Percentiles rank a stretch among this genome's conserved stretches.
These are phyloP conservation scores for Neurospora africana DNA, from an alignment of 495 filamentous ascomycete species.

Conservation along the genomic window DNA sequence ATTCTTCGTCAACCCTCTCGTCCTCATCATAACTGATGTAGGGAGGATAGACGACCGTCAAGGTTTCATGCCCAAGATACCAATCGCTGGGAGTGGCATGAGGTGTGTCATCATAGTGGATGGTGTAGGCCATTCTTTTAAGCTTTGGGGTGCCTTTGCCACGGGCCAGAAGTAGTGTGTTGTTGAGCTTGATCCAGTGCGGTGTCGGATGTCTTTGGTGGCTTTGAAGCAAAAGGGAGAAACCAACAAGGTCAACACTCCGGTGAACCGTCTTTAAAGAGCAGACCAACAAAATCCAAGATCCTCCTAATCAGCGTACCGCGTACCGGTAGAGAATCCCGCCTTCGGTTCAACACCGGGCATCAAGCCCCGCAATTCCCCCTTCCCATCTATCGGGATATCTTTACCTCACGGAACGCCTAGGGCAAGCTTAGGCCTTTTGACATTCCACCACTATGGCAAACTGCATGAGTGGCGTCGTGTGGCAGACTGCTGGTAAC, in stretches of 20 bases:
- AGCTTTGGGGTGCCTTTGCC: neutral
- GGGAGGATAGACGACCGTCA: neutral
- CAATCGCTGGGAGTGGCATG: neutral
- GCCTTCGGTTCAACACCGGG: neutral
- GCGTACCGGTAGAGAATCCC: neutral
- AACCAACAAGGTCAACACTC: neutral
- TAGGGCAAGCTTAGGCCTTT: neutral
- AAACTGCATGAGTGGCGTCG: neutral
- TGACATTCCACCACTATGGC: neutral
- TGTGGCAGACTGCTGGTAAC: neutral
- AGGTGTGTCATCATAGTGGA: neutral
- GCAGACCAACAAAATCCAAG: neutral
- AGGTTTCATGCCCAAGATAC: neutral
- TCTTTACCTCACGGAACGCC: neutral
- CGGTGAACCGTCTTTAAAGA: neutral
- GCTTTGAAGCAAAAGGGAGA: neutral
- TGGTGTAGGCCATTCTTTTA: neutral
- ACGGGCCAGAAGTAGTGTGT: neutral
- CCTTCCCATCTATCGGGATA: neutral
- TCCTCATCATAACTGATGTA: neutral
- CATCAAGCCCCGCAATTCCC: neutral
- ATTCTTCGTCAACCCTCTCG: neutral
- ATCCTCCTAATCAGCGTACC: neutral
- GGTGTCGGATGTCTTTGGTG: neutral
- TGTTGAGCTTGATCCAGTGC: neutral